Evolutionary conservation across 345 rosid species (phyloP), one percentile per base, ranked within the genome.

Genomic region (Nasturtium officinale): DNA sequence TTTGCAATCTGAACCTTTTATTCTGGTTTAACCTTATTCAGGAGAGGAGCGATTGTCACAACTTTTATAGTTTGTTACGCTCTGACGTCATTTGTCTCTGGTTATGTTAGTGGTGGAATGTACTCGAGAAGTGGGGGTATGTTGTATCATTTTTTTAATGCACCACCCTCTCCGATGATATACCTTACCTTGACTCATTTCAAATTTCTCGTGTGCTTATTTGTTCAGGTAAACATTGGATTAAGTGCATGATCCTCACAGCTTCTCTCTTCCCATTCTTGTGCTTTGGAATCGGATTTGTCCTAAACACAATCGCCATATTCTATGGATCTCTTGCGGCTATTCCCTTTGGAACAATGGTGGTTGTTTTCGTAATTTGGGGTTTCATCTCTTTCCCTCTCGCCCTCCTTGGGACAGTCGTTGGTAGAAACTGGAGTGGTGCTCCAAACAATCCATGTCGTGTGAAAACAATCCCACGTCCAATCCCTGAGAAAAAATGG

Each of bases 31-130:
- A n/a, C 57, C 11, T 38, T 30, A 51, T 74, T 38, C 87, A 96
- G 99, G 98, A 90, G 99, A 86, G 99, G 99, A 83, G 98, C 99
- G 28, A 96, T 96, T 76, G 98, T 90, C 71, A 96, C 99, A 26
- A 92, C 99, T 59, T 96, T 90, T 80, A 92, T 96, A 53, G 88
- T 92, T 25, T 96, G 99, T 73, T 96, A 96, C 73, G 99, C 99
- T 59, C 88, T 96, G 75, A 96, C 99, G 11, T 96, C 99, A 42
- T 96, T 96, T 71, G 77, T 96, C 70, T 86, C 99, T 76, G 99
- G 99, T 74, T 96, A 96, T 68, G 98, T 96, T 72, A 96, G 97
- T 11, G 99, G 99, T 67, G 99, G 99, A 48, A 90, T 96, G 98
- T 92, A 96, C 83, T 96, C 99, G 40, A 90, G 98, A 72, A 80